Conservation (phyloP, 1,139 yeast species). For the Nematodospora anomalae region DNA sequence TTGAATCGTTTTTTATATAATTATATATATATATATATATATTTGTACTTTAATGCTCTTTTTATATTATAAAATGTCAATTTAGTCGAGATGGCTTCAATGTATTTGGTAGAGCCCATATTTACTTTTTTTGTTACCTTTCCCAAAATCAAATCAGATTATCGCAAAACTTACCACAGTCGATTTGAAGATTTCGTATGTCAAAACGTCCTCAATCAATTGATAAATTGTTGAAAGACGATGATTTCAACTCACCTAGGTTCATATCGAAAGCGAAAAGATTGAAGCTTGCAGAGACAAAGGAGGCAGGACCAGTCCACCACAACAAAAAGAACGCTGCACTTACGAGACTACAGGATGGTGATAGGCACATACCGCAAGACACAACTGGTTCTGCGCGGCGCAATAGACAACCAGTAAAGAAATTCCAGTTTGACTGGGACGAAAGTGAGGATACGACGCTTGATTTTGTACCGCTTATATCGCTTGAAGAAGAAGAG, state of each 20-base stretch:
- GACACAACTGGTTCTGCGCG: slow-evolving; percentile 1
- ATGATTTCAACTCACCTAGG: slow-evolving; percentile 29
- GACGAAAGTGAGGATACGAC: slow-evolving; percentile 65
- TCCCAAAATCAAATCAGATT: too few species aligned
- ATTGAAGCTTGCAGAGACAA: slow-evolving; percentile 28
- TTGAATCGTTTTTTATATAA: too few species aligned
- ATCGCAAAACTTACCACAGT: too few species aligned
- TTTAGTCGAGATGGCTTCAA: too few species aligned
- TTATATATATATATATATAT: too few species aligned
- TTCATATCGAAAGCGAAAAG: slow-evolving; percentile 53
- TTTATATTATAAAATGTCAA: too few species aligned
- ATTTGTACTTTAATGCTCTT: too few species aligned
- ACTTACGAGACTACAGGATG: background rate
- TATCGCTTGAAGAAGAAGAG: slow-evolving; percentile 18
- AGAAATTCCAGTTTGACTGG: slow-evolving; percentile 68
- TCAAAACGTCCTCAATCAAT: slow-evolving; percentile 38
- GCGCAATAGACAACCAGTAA: slow-evolving; percentile 9
- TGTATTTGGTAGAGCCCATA: too few species aligned
- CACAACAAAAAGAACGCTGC: slow-evolving; percentile 2
- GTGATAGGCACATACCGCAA: slow-evolving; percentile 1
- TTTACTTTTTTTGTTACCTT: too few species aligned
- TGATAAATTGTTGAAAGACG: slow-evolving; percentile 40
- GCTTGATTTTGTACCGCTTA: slow-evolving; percentile 42
- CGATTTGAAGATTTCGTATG: slow-evolving; percentile 17
- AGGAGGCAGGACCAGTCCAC: slow-evolving; percentile 12